phyloP scores from a whole-genome alignment of 257 asterid genomes.

The Ocimum tenuiflorum region DNA sequence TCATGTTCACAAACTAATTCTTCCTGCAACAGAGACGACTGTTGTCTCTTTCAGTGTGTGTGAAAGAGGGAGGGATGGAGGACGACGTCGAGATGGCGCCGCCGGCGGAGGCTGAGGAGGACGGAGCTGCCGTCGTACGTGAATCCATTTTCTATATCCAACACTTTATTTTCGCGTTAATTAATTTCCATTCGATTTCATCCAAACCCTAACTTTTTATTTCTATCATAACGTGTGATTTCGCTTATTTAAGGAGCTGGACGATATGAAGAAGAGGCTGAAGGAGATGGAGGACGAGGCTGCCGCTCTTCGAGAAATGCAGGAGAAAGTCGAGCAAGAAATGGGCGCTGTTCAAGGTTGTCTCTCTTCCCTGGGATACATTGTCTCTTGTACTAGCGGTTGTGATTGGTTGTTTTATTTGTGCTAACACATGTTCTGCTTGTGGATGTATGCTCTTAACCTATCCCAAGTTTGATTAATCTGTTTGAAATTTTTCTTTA shows the following conservation, averaged over 20 bases:
- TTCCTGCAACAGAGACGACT: background rate
- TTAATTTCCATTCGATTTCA: background rate
- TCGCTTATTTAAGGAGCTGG: conserved; percentile 44
- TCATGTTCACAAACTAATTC: background rate
- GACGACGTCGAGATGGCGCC: conserved; percentile 72
- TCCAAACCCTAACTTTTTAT: conserved; percentile 32
- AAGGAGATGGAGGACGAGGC: conserved; percentile 87
- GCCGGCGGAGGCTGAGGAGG: conserved; percentile 27
- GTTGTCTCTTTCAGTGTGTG: background rate
- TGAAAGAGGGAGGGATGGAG: conserved; percentile 34
- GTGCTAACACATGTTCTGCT: background rate
- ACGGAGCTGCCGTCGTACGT: conserved; percentile 38
- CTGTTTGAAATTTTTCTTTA: too few species aligned
- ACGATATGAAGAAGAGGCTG: conserved; percentile 70
- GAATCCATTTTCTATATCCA: background rate
- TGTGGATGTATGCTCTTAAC: too few species aligned
- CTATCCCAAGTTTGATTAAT: too few species aligned
- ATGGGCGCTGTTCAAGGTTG: conserved; percentile 70
- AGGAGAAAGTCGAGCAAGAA: conserved; percentile 70
- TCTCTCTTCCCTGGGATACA: background rate
- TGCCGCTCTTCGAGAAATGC: conserved; percentile 79
- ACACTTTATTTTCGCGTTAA: background rate
- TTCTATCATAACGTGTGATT: background rate
- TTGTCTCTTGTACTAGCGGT: background rate
- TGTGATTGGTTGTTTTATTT: too few species aligned